Conservation (phyloP, 345 rosid species). For the Gossypium rotundifolium region DNA sequence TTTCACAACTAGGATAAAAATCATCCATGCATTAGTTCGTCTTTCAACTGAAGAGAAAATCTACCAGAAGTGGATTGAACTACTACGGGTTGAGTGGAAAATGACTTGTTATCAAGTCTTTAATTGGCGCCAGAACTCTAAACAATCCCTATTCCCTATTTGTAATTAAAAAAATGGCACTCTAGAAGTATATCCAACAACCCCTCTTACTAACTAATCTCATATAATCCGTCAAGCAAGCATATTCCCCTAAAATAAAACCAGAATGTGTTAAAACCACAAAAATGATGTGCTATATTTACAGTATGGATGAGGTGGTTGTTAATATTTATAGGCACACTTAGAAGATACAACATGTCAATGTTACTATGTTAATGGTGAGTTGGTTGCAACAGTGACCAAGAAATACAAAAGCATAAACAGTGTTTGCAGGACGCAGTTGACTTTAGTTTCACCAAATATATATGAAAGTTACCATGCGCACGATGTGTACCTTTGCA, state of each 20-base stretch:
- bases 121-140: too few relatives aligned
- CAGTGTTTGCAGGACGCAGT: neutral
- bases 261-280: constrained; percentile 16
- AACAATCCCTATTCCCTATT: too few relatives aligned
- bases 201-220: constrained; percentile 10
- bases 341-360: neutral
- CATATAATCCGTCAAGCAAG: constrained; percentile 76
- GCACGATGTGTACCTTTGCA: constrained; percentile 57
- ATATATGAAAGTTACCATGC: neutral
- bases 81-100: too few relatives aligned
- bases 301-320: constrained; percentile 3
- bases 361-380: neutral
- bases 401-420: neutral
- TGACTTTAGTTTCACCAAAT: neutral
- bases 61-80: too few relatives aligned
- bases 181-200: too few relatives aligned
- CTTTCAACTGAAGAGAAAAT: too few relatives aligned
- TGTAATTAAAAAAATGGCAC: too few relatives aligned
- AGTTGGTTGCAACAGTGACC: neutral
- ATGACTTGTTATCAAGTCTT: too few relatives aligned
- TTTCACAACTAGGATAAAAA: too few relatives aligned
- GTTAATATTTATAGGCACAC: neutral
- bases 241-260: constrained; percentile 45
- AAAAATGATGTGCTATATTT: neutral
- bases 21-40: too few relatives aligned